These are phyloP conservation scores for Lyophyllum semitale DNA, from an alignment of 768 basidiomycete genomes.

Conservation along the genomic window DNA sequence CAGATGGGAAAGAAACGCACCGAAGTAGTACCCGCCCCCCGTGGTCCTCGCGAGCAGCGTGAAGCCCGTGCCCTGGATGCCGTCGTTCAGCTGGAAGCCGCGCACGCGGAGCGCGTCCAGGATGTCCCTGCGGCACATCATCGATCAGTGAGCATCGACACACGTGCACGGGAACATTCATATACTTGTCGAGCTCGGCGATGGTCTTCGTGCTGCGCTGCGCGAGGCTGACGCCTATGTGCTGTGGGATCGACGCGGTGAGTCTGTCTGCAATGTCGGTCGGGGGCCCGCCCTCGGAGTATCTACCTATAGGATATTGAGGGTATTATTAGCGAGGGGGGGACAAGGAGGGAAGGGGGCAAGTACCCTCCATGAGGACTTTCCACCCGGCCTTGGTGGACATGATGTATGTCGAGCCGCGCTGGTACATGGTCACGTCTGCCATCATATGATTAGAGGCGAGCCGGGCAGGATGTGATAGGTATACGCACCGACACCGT, in stretches of 20 bases:
- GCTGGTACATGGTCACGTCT: slow-evolving; percentile 65
- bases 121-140: slow-evolving; percentile 37
- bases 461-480: neutral
- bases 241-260: slow-evolving; percentile 47
- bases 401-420: slow-evolving; percentile 40
- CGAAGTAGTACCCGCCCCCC: slow-evolving; percentile 70
- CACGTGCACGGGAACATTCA: too few species aligned
- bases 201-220: slow-evolving; percentile 39
- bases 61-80: slow-evolving; percentile 54
- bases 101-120: slow-evolving; percentile 56
- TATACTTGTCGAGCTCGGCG: slow-evolving; percentile 58
- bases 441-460: neutral
- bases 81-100: slow-evolving; percentile 59
- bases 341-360: neutral
- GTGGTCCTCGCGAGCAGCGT: slow-evolving; percentile 45
- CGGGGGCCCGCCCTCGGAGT: slow-evolving; percentile 50
- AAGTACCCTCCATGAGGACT: slow-evolving; percentile 24
- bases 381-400: slow-evolving; percentile 17
- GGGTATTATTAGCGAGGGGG: neutral
- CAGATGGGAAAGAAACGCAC: too few species aligned
- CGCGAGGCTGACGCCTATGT: slow-evolving; percentile 26
- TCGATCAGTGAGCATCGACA: too few species aligned
- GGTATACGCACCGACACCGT: slow-evolving; percentile 39
- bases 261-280: slow-evolving; percentile 52
- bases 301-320: slow-evolving; percentile 33